Percentiles rank a stretch among this genome's conserved stretches.
Evolutionary conservation across 805 yeast genomes (phyloP).

Genomic region (Teunomyces gatunensis): DNA sequence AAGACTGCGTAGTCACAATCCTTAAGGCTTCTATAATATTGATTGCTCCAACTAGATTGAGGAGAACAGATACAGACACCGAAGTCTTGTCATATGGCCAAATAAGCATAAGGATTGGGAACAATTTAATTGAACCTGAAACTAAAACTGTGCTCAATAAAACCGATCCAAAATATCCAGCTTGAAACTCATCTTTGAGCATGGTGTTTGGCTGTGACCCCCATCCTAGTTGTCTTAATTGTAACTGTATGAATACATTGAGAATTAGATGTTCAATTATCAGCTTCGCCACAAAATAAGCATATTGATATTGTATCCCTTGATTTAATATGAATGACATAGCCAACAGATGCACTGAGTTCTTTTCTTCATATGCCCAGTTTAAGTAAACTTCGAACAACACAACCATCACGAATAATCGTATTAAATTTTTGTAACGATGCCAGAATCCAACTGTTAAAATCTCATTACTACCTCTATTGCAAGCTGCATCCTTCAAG

Average conservation of each 20-base stretch:
- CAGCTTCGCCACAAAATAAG: slow-evolving; percentile 53
- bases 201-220: slow-evolving; percentile 17
- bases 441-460: slow-evolving; percentile 4
- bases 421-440: slow-evolving; percentile 21
- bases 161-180: slow-evolving; percentile 36
- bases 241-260: slow-evolving; percentile 32
- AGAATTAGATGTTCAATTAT: slow-evolving; percentile 44
- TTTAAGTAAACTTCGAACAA: slow-evolving; percentile 85
- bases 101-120: slow-evolving; percentile 89
- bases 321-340: slow-evolving; percentile 27
- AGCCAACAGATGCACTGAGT: slow-evolving; percentile 26
- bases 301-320: slow-evolving; percentile 49
- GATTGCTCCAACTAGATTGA: slow-evolving; percentile 57
- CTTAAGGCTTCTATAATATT: slow-evolving; percentile 61
- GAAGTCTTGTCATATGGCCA: slow-evolving; percentile 91
- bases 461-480: neutral
- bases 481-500: slow-evolving; percentile 3
- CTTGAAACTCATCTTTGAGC: slow-evolving; percentile 25
- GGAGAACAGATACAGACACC: slow-evolving; percentile 51
- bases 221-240: slow-evolving; percentile 20
- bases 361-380: slow-evolving; percentile 88
- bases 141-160: slow-evolving; percentile 69
- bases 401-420: slow-evolving; percentile 60
- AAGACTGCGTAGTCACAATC: slow-evolving; percentile 18
- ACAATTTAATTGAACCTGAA: slow-evolving; percentile 75